Base-by-base conservation (phyloP, 2,329 filamentous ascomycete genomes). In the Colletotrichum sublineola region DNA sequence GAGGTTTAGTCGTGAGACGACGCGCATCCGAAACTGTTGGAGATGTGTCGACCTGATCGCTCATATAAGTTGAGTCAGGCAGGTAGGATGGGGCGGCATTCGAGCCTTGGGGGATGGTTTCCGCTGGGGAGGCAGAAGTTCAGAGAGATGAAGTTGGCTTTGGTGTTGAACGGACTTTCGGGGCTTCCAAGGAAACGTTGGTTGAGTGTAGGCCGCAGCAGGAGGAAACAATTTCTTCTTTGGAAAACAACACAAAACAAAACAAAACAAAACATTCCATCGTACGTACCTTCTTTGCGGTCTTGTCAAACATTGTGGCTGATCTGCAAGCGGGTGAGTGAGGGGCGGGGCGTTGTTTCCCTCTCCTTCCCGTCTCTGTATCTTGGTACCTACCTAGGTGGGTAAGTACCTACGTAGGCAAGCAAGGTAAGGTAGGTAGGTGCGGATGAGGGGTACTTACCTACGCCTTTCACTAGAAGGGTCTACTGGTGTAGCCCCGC, bases 131-230 rank as follows among this genome's bases (percentile, higher is more conserved):
- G 18, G 18, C 7, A n/a, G 38, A 18, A 46, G 12, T 40, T 8
- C 33, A 14, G 48, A 46, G n/a, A 53, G 33, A 46, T n/a, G 42
- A 24, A 9, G 44, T n/a, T 18, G 20, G 31, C n/a, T 36, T 52
- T 33, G 9, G 18, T n/a, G 44, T 44, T 18, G 42, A 7, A 44
- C 42, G 42, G 42, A 44, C 3, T 44, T 44, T 58, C 58, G 63
- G 68, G 58, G 68, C 64, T 63, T 58, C 64, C 64, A 65, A 12
- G 52, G 56, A 44, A 33, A 40, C 44, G 24, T 15, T 18, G 7
- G 33, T 29, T n/a, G 5, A 9, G 11, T 36, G 46, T 8, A 31
- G 42, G 33, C 6, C 20, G 18, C 29, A 31, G 60, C 42, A 11
- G 44, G 15, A n/a, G 33, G 40, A 46, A 46, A 46, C 44, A 20